Base-by-base conservation (phyloP, 75 land plant species). In the Cupressus sempervirens region DNA sequence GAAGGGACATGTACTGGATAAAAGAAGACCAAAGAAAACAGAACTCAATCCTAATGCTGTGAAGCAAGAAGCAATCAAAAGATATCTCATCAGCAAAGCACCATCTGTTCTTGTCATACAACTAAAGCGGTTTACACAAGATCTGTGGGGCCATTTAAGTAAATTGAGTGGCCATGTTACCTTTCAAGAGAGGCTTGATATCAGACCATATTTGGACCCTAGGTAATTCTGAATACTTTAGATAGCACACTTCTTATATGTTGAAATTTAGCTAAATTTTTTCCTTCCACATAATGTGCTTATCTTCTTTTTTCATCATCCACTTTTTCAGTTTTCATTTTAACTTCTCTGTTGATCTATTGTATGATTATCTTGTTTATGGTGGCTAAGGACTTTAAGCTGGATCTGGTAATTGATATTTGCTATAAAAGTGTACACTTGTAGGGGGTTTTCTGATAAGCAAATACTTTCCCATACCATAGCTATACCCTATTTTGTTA, bases 51-150 rank as follows among this genome's bases (percentile, higher is more conserved):
- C 32, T 16, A 80, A 74, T 34, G 91, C 90, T 79, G 92, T 93
- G 76, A 94, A 87, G 86, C 87, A 95, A 35, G 92, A 98, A 88
- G 98, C 99, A 73, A 93, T 92, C 7, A 96, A 96, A 77, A 89
- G 92, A 82, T 84, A 92, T n/a, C 90, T 93, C 45, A 93, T 98
- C 18, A 86, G 89, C 62, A 96, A 91, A 65, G 93, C 93, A 0
- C 99, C 99, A 46, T 91, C 88, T 36, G 86, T 98, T 86, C 80
- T 98, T 26, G 94, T 93, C 7, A 91, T 98, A 75, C 99, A 98
- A 86, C 85, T 98, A 62, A 98, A 98, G 86, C 90, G 99, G 70
- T 98, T 98, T 86, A 90, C 92, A 80, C 98, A 93, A 87, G 99
- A 98, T 90, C 86, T 89, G 83, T 92, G 96, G 75, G 99, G 98